Conservation (phyloP, 2,329 filamentous ascomycete species). For the Aspergillus jensenii region DNA sequence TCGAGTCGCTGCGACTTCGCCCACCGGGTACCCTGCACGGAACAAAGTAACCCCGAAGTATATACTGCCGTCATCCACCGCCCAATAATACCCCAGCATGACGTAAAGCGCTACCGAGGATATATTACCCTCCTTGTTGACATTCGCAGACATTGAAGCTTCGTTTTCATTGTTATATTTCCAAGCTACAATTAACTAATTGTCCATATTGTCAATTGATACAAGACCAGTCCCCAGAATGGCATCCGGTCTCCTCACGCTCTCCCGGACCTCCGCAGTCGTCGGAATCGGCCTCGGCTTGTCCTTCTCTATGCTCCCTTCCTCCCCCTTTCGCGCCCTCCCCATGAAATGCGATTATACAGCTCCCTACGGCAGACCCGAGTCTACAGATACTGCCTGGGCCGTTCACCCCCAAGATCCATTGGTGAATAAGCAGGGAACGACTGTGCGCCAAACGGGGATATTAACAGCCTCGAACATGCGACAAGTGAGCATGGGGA, state of each 20-base stretch:
- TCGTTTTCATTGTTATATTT: not conserved
- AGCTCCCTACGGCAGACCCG: slow-evolving; percentile 24
- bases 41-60: not conserved
- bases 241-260: slow-evolving; percentile 25
- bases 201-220: slow-evolving; percentile 9
- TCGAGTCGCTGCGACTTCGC: too few relatives aligned
- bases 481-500: slow-evolving; percentile 47
- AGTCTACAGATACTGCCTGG: slow-evolving; percentile 26
- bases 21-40: not conserved
- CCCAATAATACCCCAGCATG: not conserved
- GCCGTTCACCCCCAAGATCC: slow-evolving; percentile 24
- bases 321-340: slow-evolving; percentile 33
- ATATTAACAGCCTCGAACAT: slow-evolving; percentile 38
- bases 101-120: not conserved
- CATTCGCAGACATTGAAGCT: not conserved
- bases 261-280: slow-evolving; percentile 26
- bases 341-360: slow-evolving; percentile 41
- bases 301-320: slow-evolving; percentile 33
- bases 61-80: slow-evolving; percentile 2
- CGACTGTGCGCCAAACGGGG: slow-evolving; percentile 11
- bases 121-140: not conserved
- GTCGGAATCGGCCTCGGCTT: slow-evolving; percentile 38
- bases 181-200: not conserved
- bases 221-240: slow-evolving; percentile 15
- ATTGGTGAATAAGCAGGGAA: slow-evolving; percentile 26